phyloP scores from a whole-genome alignment of 2,329 filamentous ascomycete species.

The Exophiala mesophila region DNA sequence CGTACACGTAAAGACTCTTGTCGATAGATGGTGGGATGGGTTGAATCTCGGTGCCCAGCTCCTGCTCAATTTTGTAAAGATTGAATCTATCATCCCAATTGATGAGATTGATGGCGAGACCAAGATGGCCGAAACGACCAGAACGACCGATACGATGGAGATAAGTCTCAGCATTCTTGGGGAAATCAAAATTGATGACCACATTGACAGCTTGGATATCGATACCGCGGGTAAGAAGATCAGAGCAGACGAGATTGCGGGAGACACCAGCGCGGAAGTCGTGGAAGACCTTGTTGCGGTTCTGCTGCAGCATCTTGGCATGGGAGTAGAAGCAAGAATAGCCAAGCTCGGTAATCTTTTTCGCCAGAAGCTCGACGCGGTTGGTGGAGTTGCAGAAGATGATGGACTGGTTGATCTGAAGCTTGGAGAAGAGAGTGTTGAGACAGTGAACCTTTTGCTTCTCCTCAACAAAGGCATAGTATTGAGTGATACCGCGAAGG shows the following conservation, averaged over 20 bases:
- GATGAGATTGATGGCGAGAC: constrained; percentile 97
- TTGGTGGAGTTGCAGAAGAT: constrained; percentile 99
- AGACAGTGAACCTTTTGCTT: constrained; percentile 99
- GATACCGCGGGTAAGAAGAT: constrained; percentile 95
- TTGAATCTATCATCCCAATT: constrained; percentile 99
- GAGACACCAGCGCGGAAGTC: constrained; percentile 98
- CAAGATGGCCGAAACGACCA: constrained; percentile 92
- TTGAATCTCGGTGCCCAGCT: constrained; percentile 94
- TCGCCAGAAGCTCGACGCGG: constrained; percentile 91
- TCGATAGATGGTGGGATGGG: constrained; percentile 93
- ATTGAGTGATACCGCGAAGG: constrained; percentile 95
- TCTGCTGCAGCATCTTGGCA: constrained; percentile 94
- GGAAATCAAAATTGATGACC: constrained; percentile 99
- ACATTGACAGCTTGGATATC: constrained; percentile 99
- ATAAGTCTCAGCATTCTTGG: constrained; percentile 98
- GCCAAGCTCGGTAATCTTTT: constrained; percentile 98
- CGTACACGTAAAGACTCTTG: constrained; percentile 97
- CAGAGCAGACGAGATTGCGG: constrained; percentile 96
- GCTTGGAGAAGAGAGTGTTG: constrained; percentile 97
- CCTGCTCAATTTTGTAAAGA: constrained; percentile 96
- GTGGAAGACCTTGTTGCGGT: constrained; percentile 97
- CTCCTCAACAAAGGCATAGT: constrained; percentile 98
- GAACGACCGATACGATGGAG: constrained; percentile 97
- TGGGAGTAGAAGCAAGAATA: constrained; percentile 99
- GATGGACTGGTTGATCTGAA: constrained; percentile 99